A percentile compares a stretch with the other conserved stretches of the same genome.
Conservation (phyloP, 352 stramenopile genomes). For the Globisporangium acanthophoron region DNA sequence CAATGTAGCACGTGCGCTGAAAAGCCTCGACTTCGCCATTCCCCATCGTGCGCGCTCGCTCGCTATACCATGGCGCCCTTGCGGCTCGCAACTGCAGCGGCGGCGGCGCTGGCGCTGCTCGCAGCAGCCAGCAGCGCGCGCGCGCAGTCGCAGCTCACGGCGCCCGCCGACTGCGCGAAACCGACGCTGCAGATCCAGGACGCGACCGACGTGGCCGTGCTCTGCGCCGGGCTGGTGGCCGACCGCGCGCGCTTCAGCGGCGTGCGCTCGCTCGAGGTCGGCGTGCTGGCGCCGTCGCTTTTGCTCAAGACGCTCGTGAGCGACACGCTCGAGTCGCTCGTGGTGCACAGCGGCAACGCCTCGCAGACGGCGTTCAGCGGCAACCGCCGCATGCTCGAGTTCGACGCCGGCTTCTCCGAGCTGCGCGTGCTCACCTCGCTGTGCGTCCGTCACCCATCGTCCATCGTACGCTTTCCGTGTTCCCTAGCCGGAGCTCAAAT, state of each 20-base stretch:
- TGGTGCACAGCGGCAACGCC: conserved; percentile 13
- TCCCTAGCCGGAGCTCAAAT: too few relatives aligned
- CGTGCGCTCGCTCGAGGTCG: conserved; percentile 11
- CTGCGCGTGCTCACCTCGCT: conserved; percentile 10
- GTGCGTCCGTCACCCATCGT: conserved; percentile 1
- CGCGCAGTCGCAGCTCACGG: conserved; percentile 12
- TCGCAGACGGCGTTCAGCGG: background rate
- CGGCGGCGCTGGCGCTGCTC: background rate
- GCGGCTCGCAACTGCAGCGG: background rate
- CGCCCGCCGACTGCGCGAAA: conserved; percentile 7
- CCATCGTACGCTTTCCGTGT: background rate
- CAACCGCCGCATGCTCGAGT: conserved; percentile 1
- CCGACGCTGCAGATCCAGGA: conserved; percentile 11
- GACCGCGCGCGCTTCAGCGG: conserved; percentile 6
- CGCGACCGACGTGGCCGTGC: conserved; percentile 10
- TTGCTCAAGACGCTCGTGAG: conserved; percentile 14
- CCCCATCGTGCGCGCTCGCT: background rate
- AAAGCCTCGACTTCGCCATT: too few relatives aligned
- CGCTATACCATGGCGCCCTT: background rate
- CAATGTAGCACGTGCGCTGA: too few relatives aligned
- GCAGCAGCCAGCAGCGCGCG: background rate
- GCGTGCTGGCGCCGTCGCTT: conserved; percentile 7
- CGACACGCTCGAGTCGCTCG: conserved; percentile 11
- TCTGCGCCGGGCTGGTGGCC: conserved; percentile 1
- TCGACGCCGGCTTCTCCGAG: conserved; percentile 16